phyloP scores from a whole-genome alignment of 176 grass and related monocot genomes.

The Dendrocalamus sinicus region DNA sequence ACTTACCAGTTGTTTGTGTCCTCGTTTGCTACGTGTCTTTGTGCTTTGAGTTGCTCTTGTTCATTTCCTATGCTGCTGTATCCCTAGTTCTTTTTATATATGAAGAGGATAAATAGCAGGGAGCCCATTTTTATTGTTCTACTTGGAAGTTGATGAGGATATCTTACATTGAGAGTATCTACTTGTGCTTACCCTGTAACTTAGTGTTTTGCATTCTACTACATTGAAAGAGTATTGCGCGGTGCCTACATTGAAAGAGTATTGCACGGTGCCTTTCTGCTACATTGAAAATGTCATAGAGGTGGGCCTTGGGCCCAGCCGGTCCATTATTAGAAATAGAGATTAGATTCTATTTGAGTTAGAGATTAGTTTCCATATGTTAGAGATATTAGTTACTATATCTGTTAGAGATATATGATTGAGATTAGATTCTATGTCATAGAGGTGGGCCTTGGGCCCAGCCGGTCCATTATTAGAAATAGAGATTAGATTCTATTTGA shows the following conservation, averaged over 20 bases:
- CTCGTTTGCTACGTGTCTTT: not conserved
- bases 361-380: too few relatives aligned
- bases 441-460: too few relatives aligned
- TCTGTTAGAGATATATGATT: too few relatives aligned
- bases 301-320: too few relatives aligned
- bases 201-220: slow-evolving; percentile 34
- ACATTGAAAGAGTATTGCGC: not conserved
- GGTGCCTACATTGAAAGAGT: not conserved
- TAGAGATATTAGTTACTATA: too few relatives aligned
- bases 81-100: slow-evolving; percentile 3
- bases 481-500: too few relatives aligned
- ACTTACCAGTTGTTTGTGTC: not conserved
- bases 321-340: too few relatives aligned
- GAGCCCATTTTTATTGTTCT: not conserved
- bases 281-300: too few relatives aligned
- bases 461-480: too few relatives aligned
- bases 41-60: slow-evolving; percentile 5
- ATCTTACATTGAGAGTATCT: not conserved
- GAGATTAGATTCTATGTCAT: too few relatives aligned
- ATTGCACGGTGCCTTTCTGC: not conserved
- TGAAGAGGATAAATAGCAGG: slow-evolving; percentile 12
- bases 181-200: slow-evolving; percentile 3
- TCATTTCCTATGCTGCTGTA: not conserved
- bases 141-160: not conserved
- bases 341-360: too few relatives aligned